phyloP scores from a whole-genome alignment of 768 basidiomycete species.

The Tubosaeta sp. region DNA sequence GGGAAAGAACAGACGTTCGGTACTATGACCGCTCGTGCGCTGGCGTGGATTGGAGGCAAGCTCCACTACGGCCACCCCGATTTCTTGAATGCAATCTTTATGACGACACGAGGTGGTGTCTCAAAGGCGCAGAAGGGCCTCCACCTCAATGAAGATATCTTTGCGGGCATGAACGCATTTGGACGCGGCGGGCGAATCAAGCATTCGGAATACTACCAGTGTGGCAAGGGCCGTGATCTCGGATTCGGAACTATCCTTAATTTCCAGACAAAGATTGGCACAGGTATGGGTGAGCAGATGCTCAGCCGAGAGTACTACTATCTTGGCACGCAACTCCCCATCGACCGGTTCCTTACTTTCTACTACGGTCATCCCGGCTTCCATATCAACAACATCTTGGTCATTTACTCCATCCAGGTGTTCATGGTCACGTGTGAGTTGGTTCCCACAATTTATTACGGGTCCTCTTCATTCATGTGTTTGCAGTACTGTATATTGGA shows the following conservation, averaged over 20 bases:
- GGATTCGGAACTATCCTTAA: conserved; percentile 99
- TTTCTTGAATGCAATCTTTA: conserved; percentile 97
- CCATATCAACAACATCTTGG: conserved; percentile 99
- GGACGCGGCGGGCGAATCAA: conserved; percentile 98
- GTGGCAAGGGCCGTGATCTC: conserved; percentile 98
- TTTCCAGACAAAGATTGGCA: conserved; percentile 99
- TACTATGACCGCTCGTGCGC: conserved; percentile 91
- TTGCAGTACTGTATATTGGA: conserved; percentile 83
- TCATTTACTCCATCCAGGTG: conserved; percentile 95
- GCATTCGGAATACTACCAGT: conserved; percentile 99
- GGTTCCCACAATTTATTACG: neutral
- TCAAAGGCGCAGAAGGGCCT: conserved; percentile 99
- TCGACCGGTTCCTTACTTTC: conserved; percentile 98
- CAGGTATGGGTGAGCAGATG: conserved; percentile 99
- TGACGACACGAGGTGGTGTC: conserved; percentile 97
- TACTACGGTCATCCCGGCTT: conserved; percentile 99
- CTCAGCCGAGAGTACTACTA: conserved; percentile 99
- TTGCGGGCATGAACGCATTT: conserved; percentile 98
- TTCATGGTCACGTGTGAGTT: conserved; percentile 92
- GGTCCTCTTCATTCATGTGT: conserved; percentile 7
- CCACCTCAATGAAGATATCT: conserved; percentile 99
- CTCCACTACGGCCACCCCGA: conserved; percentile 99
- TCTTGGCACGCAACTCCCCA: conserved; percentile 93
- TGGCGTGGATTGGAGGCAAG: conserved; percentile 98
- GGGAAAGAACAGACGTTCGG: conserved; percentile 99